Conservation (phyloP, 208 protist species). For the Entamoeba invadens region DNA sequence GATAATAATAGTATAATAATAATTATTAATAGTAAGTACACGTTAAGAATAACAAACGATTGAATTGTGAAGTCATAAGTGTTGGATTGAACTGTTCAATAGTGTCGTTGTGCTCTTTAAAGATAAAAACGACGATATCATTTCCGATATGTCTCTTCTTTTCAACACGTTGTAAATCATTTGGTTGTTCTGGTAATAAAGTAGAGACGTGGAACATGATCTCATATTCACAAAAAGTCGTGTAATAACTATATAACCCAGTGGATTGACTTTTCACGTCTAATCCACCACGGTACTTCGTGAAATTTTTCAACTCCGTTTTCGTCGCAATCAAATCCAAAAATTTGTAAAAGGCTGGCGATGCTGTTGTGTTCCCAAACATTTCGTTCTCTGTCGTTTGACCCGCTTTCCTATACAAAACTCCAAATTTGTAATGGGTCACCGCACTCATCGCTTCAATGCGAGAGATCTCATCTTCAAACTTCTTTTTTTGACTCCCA, state of each 20-base stretch:
- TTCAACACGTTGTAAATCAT: neutral
- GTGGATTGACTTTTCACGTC: neutral
- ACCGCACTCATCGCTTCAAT: neutral
- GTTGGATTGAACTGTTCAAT: neutral
- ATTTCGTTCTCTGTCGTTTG: neutral
- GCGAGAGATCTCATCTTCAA: neutral
- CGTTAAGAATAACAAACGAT: too few relatives aligned
- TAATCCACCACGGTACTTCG: neutral
- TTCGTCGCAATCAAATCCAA: neutral
- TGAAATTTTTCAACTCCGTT: neutral
- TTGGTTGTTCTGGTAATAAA: neutral
- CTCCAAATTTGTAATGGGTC: conserved; percentile 4
- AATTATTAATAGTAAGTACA: too few relatives aligned
- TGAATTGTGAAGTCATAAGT: neutral
- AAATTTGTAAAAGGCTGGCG: neutral
- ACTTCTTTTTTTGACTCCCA: neutral
- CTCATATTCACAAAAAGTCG: neutral
- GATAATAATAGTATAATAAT: too few relatives aligned
- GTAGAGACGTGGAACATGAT: conserved; percentile 11
- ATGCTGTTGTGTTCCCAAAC: neutral
- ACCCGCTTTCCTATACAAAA: neutral
- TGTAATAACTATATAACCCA: conserved; percentile 3
- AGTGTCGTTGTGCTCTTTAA: neutral
- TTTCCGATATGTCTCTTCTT: neutral
- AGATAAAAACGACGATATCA: neutral